Percentiles rank a stretch among this genome's conserved stretches.
Evolutionary conservation across 2,329 filamentous ascomycete genomes (phyloP).

Genomic region (Huntiella omanensis): DNA sequence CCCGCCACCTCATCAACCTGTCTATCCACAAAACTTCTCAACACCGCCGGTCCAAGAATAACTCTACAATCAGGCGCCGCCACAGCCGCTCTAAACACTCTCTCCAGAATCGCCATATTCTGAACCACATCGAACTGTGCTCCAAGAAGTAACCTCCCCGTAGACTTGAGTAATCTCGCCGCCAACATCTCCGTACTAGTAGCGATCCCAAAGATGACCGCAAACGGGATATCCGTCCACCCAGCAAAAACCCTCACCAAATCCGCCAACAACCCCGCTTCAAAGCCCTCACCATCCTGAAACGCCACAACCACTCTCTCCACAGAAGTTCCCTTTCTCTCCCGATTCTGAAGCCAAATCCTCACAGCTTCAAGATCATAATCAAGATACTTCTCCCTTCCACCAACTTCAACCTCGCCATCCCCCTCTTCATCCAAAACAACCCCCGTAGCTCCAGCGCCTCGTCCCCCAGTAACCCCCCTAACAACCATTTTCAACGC

Average conservation of each 20-base stretch:
- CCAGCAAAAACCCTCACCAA: slow-evolving; percentile 44
- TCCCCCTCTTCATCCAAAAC: slow-evolving; percentile 4
- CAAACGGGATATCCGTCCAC: slow-evolving; percentile 61
- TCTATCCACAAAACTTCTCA: slow-evolving; percentile 45
- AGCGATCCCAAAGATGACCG: slow-evolving; percentile 60
- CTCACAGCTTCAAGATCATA: slow-evolving; percentile 61
- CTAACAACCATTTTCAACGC: slow-evolving; percentile 53
- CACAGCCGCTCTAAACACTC: slow-evolving; percentile 48
- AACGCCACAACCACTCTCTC: slow-evolving; percentile 52
- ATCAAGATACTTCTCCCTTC: slow-evolving; percentile 38
- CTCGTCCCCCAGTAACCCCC: slow-evolving; percentile 31
- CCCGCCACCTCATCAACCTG: slow-evolving; percentile 64
- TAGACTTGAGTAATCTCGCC: slow-evolving; percentile 49
- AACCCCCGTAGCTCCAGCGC: slow-evolving; percentile 11
- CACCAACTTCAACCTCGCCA: slow-evolving; percentile 17
- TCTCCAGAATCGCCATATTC: slow-evolving; percentile 51
- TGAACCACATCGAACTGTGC: slow-evolving; percentile 62
- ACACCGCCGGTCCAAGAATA: slow-evolving; percentile 43
- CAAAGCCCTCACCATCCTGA: slow-evolving; percentile 70
- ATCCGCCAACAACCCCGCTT: slow-evolving; percentile 51
- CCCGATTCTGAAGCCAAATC: slow-evolving; percentile 32
- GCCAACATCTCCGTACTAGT: slow-evolving; percentile 68
- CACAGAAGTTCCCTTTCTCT: slow-evolving; percentile 17
- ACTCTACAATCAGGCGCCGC: slow-evolving; percentile 36
- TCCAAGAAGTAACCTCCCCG: slow-evolving; percentile 48